Conservation (phyloP, 495 filamentous ascomycete genomes). For the Apiosordaria backusii region DNA sequence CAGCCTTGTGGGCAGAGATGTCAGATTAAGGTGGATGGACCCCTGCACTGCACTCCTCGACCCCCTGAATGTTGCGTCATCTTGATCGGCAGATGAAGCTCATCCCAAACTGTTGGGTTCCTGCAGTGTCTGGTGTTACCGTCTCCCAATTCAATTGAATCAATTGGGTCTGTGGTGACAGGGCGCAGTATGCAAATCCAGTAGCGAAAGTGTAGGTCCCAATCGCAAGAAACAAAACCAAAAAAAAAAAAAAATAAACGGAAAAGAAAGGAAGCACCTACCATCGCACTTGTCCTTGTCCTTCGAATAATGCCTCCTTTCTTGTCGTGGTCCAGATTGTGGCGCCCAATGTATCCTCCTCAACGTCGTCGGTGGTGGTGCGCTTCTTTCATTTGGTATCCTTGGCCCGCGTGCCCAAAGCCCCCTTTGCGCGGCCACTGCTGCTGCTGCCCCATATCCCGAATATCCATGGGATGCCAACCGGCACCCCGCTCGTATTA, state of each 20-base stretch:
- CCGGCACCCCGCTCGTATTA: background rate
- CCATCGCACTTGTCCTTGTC: background rate
- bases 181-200: background rate
- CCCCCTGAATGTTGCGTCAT: background rate
- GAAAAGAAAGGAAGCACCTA: background rate
- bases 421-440: background rate
- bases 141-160: background rate
- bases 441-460: background rate
- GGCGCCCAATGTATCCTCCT: background rate
- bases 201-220: background rate
- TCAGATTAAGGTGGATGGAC: background rate
- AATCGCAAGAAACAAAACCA: background rate
- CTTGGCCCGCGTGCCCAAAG: conserved; percentile 1
- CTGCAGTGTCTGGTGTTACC: background rate
- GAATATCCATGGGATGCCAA: background rate
- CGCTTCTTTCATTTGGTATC: background rate
- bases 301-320: background rate
- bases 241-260: background rate
- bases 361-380: background rate
- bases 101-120: background rate
- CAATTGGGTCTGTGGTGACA: background rate
- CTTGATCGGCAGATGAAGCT: background rate
- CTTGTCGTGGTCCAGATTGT: background rate
- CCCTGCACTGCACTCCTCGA: conserved; percentile 1
- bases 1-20: background rate